Evolutionary conservation across 208 protist genomes (phyloP).

Genomic region (Leishmania guyanensis): DNA sequence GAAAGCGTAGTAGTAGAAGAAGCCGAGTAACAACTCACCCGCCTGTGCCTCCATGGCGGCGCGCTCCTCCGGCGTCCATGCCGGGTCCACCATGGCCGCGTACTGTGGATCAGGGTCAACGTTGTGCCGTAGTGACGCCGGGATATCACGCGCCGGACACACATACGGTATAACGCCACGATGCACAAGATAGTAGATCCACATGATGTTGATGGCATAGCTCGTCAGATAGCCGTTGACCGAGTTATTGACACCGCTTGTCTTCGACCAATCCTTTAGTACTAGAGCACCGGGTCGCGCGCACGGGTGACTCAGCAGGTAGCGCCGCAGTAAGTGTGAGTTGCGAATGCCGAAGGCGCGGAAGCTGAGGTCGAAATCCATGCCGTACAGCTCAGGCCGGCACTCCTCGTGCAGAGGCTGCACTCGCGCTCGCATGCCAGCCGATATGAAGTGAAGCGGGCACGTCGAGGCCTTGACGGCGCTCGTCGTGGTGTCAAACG

Average conservation of each 20-base stretch:
- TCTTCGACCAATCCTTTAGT: conserved; percentile 93
- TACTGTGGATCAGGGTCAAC: conserved; percentile 51
- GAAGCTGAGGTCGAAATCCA: conserved; percentile 92
- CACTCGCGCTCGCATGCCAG: conserved; percentile 58
- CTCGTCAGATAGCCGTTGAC: conserved; percentile 89
- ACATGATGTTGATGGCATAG: conserved; percentile 93
- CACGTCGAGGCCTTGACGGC: conserved; percentile 69
- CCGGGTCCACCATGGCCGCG: conserved; percentile 57
- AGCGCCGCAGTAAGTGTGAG: conserved; percentile 79
- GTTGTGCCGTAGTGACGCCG: conserved; percentile 49
- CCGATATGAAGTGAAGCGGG: conserved; percentile 43
- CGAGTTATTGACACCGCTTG: conserved; percentile 89
- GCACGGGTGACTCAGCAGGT: conserved; percentile 81
- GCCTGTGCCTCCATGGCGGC: conserved; percentile 46
- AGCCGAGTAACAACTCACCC: conserved; percentile 84
- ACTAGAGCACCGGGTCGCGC: conserved; percentile 83
- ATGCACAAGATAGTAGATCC: conserved; percentile 92
- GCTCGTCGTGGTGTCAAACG: conserved; percentile 62
- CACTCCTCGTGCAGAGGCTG: conserved; percentile 86
- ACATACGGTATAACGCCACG: conserved; percentile 73
- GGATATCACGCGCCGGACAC: conserved; percentile 70
- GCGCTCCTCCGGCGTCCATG: conserved; percentile 28
- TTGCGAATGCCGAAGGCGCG: conserved; percentile 91
- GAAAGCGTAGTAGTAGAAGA: conserved; percentile 90
- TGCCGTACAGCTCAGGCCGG: conserved; percentile 79